Evolutionary conservation across 2,329 filamentous ascomycete genomes (phyloP).

Genomic region (Phialocephala subalpina): DNA sequence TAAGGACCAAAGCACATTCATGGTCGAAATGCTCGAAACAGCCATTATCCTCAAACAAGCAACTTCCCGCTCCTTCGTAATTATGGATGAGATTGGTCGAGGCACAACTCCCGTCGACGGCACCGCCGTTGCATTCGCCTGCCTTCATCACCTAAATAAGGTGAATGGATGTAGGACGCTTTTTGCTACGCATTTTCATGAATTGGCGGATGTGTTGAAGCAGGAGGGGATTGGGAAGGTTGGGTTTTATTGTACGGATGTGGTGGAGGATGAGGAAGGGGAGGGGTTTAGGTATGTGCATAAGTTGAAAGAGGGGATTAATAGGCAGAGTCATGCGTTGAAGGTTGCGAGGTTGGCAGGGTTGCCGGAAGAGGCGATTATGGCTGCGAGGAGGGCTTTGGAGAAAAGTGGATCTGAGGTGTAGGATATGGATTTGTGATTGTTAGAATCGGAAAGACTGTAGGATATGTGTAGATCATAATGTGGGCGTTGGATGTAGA

Average conservation of each 20-base stretch:
- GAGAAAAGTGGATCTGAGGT: conserved; percentile 27
- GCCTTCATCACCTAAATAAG: conserved; percentile 81
- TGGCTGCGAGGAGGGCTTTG: conserved; percentile 59
- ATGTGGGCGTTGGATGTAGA: background rate
- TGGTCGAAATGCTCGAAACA: conserved; percentile 99
- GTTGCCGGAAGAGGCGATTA: conserved; percentile 76
- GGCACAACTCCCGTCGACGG: conserved; percentile 96
- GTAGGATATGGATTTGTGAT: background rate
- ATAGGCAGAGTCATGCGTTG: conserved; percentile 86
- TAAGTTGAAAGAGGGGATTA: conserved; percentile 81
- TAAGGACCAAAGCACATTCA: conserved; percentile 94
- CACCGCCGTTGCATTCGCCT: conserved; percentile 87
- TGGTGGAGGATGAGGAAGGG: conserved; percentile 70
- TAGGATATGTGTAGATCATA: conserved; percentile 13
- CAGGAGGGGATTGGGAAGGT: conserved; percentile 54
- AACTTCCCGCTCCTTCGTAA: conserved; percentile 85
- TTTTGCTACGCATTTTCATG: conserved; percentile 96
- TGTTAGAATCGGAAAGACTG: background rate
- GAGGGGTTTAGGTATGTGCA: conserved; percentile 88
- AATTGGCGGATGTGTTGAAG: conserved; percentile 77
- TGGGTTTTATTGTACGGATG: conserved; percentile 82
- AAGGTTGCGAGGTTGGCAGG: conserved; percentile 93
- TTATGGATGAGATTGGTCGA: conserved; percentile 98
- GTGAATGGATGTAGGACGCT: conserved; percentile 81
- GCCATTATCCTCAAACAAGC: conserved; percentile 88